phyloP scores from a whole-genome alignment of 352 stramenopile genomes.

The Phytophthora sp. region DNA sequence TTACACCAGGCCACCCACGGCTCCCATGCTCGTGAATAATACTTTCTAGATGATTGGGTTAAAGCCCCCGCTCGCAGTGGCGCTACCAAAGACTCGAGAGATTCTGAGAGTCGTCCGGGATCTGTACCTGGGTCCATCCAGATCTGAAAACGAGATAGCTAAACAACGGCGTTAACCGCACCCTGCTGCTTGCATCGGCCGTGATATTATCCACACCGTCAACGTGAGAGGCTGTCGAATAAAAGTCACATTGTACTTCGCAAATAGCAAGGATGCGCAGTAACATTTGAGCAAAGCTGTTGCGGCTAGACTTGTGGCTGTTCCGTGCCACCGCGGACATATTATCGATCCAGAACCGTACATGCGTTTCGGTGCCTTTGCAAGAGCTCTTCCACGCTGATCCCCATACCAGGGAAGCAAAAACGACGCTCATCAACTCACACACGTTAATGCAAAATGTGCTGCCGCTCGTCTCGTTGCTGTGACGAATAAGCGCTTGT shows the following conservation, averaged over 20 bases:
- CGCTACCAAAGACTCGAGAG: slow-evolving; percentile 23
- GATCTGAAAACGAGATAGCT: not conserved
- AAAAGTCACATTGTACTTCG: slow-evolving; percentile 21
- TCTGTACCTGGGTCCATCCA: slow-evolving; percentile 13
- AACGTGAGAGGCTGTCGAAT: slow-evolving; percentile 15
- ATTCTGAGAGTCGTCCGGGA: slow-evolving; percentile 23
- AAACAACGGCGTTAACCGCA: slow-evolving; percentile 15
- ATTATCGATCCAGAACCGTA: slow-evolving; percentile 27
- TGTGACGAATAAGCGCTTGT: not conserved
- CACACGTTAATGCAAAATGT: slow-evolving; percentile 17
- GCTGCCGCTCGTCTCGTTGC: not conserved
- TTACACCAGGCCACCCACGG: slow-evolving; percentile 16
- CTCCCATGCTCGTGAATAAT: slow-evolving; percentile 14
- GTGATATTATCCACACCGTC: slow-evolving; percentile 13
- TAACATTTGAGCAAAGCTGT: slow-evolving; percentile 17
- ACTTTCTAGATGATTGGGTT: slow-evolving; percentile 3
- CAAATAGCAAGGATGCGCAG: slow-evolving; percentile 9
- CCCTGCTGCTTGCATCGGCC: slow-evolving; percentile 22
- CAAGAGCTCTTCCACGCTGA: not conserved
- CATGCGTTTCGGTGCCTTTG: not conserved
- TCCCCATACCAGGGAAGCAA: slow-evolving; percentile 14
- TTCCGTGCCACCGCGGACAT: slow-evolving; percentile 12
- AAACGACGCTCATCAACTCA: slow-evolving; percentile 18
- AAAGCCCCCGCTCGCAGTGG: slow-evolving; percentile 18
- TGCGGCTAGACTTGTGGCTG: slow-evolving; percentile 10